phyloP scores from a whole-genome alignment of 176 grass and related monocot species.

The Oryza meyeriana region DNA sequence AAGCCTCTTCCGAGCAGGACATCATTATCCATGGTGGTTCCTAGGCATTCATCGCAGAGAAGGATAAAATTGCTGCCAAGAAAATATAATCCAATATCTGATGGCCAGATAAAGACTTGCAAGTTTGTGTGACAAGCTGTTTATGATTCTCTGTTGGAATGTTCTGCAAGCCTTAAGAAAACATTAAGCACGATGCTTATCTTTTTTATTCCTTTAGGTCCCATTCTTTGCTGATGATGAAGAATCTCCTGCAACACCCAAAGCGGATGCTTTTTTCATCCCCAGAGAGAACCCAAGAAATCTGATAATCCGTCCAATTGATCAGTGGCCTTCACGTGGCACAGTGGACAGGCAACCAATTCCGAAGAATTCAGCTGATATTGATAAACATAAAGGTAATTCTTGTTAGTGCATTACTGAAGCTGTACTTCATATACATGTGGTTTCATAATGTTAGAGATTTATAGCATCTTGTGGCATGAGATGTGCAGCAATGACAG shows the following conservation, averaged over 20 bases:
- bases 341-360: slow-evolving; percentile 19
- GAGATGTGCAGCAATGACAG: neutral
- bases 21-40: slow-evolving; percentile 62
- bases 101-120: slow-evolving; percentile 62
- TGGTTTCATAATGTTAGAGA: neutral
- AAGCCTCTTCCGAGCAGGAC: slow-evolving; percentile 64
- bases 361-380: slow-evolving; percentile 42
- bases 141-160: neutral
- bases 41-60: slow-evolving; percentile 83
- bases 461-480: neutral
- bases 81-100: slow-evolving; percentile 68
- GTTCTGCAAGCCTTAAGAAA: neutral
- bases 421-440: neutral
- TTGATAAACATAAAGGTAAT: slow-evolving; percentile 53
- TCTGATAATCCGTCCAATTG: slow-evolving; percentile 77
- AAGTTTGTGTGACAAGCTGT: neutral
- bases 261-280: slow-evolving; percentile 87
- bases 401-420: neutral
- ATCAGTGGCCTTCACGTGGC: slow-evolving; percentile 63
- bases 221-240: slow-evolving; percentile 87
- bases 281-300: slow-evolving; percentile 96
- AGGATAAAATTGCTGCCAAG: slow-evolving; percentile 77
- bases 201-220: slow-evolving; percentile 44
- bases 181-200: neutral
- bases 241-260: slow-evolving; percentile 69